Base-by-base conservation (phyloP, 148 eudicot genomes). In the Fagopyrum esculentum region DNA sequence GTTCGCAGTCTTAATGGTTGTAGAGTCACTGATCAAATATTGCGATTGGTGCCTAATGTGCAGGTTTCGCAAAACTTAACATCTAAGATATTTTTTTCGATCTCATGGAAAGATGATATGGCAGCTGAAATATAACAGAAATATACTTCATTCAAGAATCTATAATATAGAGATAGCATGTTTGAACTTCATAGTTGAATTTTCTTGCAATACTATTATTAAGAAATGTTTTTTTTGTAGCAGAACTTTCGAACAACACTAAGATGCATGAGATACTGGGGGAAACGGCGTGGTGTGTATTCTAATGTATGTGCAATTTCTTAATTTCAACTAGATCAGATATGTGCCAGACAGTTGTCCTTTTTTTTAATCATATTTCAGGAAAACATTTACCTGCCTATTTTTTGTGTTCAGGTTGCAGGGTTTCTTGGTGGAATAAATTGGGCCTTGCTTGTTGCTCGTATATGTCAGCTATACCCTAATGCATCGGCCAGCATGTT, bases 1-100 rank as follows among this genome's bases (percentile, higher is more conserved):
- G 88, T 85, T 79, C 88, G 88, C 45, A 87, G 91, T 84, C 91
- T 87, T 46, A 85, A 87, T 85, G 91, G 90, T 8, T 87, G 91
- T 76, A 83, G 91, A 80, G 91, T 87, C 63, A 85, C 87, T 46
- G 91, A 85, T 76, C 88, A 85, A 74, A 83, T 87, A 72, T 74
- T 87, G 72, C 80, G 85, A 29, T 75, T 87, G 78, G 91, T 85
- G 66, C 91, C 88, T 50, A 87, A 85, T 80, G 84, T 85, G n/a
- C 85, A 85, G 91, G 91, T 87, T 40, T 66, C 43, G 71, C 71
- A 40, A 35, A 66, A 40, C 71, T 66, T 9, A 66, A 66, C 47
- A 43, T 66, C 71, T 66, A 66, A 13, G 11, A 22, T 40, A 66
- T 66, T 66, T 40, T 43, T 9, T 17, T 66, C 30, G 9, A 43